A percentile compares a stretch with the other conserved stretches of the same genome.
Evolutionary conservation across 2,329 filamentous ascomycete genomes (phyloP).

Genomic region (Arthrobotrys sphaeroides): DNA sequence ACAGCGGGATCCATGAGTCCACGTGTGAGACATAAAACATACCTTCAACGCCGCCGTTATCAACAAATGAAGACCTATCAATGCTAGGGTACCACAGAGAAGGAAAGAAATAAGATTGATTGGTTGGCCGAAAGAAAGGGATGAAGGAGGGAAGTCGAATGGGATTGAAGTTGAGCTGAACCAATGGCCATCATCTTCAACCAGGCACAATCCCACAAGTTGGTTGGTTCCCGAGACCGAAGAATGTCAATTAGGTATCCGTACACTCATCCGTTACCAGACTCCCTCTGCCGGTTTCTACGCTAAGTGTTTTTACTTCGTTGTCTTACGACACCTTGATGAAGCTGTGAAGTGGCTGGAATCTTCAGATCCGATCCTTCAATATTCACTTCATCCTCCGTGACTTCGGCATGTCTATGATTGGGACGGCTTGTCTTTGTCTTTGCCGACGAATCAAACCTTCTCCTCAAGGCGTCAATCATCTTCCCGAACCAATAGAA

Average conservation of each 20-base stretch:
- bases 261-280: no score
- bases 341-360: not conserved
- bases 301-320: conserved; percentile 10
- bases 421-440: not conserved
- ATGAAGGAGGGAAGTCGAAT: no score
- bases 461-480: conserved; percentile 79
- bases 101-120: no score
- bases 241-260: no score
- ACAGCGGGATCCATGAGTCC: not conserved
- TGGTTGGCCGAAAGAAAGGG: no score
- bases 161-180: no score
- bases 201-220: no score
- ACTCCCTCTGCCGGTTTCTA: no score
- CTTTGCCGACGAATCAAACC: conserved; percentile 67
- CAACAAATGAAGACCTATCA: not conserved
- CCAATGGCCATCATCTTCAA: no score
- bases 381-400: conserved; percentile 21
- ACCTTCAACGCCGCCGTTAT: not conserved
- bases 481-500: conserved; percentile 89
- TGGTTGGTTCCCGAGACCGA: no score
- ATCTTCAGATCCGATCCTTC: conserved; percentile 31
- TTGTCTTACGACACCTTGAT: conserved; percentile 12
- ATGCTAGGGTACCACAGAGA: no score
- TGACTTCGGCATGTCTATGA: not conserved
- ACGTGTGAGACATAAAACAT: not conserved